Base-by-base conservation (phyloP, 768 basidiomycete species). In the Xerocomus spinulosus region DNA sequence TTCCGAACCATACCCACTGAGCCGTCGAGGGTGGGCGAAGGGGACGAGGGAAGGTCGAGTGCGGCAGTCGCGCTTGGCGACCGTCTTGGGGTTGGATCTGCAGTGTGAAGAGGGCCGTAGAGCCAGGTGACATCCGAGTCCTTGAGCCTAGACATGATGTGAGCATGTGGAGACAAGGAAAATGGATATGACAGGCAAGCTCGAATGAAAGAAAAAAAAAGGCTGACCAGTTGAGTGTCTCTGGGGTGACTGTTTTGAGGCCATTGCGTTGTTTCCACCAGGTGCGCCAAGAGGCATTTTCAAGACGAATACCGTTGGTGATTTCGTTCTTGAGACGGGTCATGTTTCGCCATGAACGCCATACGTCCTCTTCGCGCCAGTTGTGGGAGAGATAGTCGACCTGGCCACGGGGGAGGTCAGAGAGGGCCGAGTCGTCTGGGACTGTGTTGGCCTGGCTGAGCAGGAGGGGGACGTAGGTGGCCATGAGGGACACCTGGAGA, bases 251-350 rank as follows among this genome's bases (percentile, higher is more conserved):
- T 0, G 95, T 99, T 73, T 86, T 90, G 52, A 99, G 79, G 55
- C 93, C 89, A 60, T 96, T 96, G 53, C 95, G 76, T 78, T 97
- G 94, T 71, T 98, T 97, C 85, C 94, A 97, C 95, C 95, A 99
- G 1, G 94, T 98, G 34, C 95, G 75, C 95, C 95, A 99, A 51
- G 87, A 91, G 9, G 96, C 96, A 61, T 99, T 99, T 76, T 99
- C 96, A 48, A 99, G 80, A 41, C 95, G 76, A 40, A 87, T 76
- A 39, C 95, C 95, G 65, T 99, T 98, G 6, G 91, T 82, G 62
- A 99, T 96, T 70, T 92, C 95, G 65, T 95, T 88, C 81, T 98
- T 99, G 76, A 93, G 92, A 47, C 90, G 79, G 39, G 95, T 98
- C 92, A 97, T 98, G 64, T 84, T 91, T 55, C 94, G 78, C 95